Evolutionary conservation across 2,329 filamentous ascomycete genomes (phyloP), one percentile per base, ranked within the genome.

Genomic region (Paraphoma chrysanthemicola): DNA sequence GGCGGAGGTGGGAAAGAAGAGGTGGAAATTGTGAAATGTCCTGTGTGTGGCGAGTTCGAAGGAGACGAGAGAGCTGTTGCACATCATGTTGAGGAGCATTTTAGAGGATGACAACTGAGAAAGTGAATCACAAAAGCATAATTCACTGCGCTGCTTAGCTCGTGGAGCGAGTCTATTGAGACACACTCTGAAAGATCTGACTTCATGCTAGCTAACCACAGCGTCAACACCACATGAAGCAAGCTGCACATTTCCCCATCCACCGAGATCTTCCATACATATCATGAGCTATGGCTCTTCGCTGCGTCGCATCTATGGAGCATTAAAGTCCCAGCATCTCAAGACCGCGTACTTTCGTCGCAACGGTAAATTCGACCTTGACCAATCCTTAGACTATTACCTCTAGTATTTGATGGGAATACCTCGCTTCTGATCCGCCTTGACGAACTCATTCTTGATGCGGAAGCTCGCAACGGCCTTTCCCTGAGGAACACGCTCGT

Each of bases 1-100:
- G 58, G 57, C 50, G 33, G 53, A 44, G 28, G 52, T 56, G n/a
- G 50, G 58, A 38, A 45, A 29, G 30, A 44, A 17, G 66, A 71
- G 43, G 63, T 75, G 53, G 68, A 63, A 49, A 74, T 60, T 29
- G 77, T 66, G 46, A 73, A 52, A 6, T 92, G 89, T 70, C 89
- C 89, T 0, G 85, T 92, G 1, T 92, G 89, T 69, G 81, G 81
- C 3, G 75, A 68, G 0, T 92, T 91, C 71, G 82, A 88, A 62
- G 89, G 89, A 1, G 89, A 92, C 62, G 88, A 89, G 65, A 78
- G 79, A 0, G 89, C 89, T 8, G 87, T 92, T 9, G 85, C 85
- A 9, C 82, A 88, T 73, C 89, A 92, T 66, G 87, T 91, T 56
- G 84, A 85, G 28, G 72, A 67, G 3, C 86, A 89, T 69, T 87